These are phyloP conservation scores for Paramecium sexaurelia DNA, from an alignment of 73 alveolate species.

Conservation along the genomic window DNA sequence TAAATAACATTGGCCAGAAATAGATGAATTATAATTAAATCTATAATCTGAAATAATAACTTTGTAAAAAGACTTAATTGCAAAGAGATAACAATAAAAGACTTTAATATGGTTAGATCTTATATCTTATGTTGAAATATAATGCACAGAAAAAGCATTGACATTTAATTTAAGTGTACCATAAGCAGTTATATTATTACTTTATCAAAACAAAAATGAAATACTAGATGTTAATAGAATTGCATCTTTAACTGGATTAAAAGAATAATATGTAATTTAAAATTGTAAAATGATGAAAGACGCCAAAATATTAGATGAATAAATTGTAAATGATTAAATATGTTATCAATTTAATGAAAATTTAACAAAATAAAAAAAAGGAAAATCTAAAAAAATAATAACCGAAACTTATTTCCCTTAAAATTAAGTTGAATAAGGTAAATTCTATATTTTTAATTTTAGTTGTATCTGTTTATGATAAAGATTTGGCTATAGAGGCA, in stretches of 20 bases:
- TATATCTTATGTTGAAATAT: background rate
- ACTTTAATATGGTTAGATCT: slow-evolving; percentile 7
- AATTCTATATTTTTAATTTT: background rate
- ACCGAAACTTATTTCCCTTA: background rate
- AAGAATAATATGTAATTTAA: background rate
- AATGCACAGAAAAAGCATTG: background rate
- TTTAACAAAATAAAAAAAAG: background rate
- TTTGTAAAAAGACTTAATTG: background rate
- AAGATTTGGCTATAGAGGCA: slow-evolving; percentile 19
- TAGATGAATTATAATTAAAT: background rate
- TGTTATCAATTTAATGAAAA: background rate
- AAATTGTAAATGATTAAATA: background rate
- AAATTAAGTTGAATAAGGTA: slow-evolving; percentile 50
- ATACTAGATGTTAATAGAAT: background rate
- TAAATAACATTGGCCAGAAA: slow-evolving; percentile 26
- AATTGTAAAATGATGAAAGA: slow-evolving; percentile 32
- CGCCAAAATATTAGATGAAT: background rate
- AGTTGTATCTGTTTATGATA: background rate
- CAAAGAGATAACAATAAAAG: background rate
- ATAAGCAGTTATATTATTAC: slow-evolving; percentile 18
- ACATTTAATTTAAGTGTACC: slow-evolving; percentile 23
- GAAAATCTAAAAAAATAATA: background rate
- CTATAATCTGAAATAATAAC: background rate
- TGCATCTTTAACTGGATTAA: background rate
- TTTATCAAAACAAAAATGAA: background rate